Base-by-base conservation (phyloP, 768 basidiomycete genomes). In the Phylloporus sp. region DNA sequence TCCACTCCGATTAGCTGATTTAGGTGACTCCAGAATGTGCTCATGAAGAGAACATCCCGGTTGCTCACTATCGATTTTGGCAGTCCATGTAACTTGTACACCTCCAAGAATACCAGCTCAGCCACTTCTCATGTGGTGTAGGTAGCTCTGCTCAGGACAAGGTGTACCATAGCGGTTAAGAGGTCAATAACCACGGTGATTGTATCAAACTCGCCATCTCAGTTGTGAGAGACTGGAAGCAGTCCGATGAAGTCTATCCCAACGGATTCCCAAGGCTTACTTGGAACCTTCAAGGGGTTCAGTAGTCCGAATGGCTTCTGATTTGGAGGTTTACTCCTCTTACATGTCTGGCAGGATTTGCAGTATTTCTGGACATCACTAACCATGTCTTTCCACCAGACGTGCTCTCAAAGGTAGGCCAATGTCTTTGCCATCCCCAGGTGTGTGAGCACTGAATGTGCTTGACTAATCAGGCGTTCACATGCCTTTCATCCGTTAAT, bases 201-300 rank as follows among this genome's bases (percentile, higher is more conserved):
- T 16, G 59, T 63, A 32, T 73, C 68, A 23, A 29, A 68, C 0
- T 62, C 46, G 1, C 53, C 43, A 10, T 57, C 28, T 3, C 22
- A 13, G 4, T 52, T n/a, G 11, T 51, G 47, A 0, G 41, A 60
- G 15, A 54, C 31, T 16, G 71, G 74, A 12, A 76, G 59, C 3
- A 67, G 70, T 0, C 67, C 73, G 0, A 76, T 49, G 34, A 76
- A 76, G 56, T 76, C 75, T 47, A 77, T 73, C 0, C 65, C 69
- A 0, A 77, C 72, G 0, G 66, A 64, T 4, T 68, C 61, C 71
- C 71, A 74, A 0, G 73, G 76, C 4, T 55, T 51, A 0, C 45
- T 57, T 0, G 69, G 71, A 0, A 72, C 56, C 0, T 52, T 26
- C 2, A 72, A 36, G 0, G 67, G 58, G 15, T 67, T 58, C 10